These are phyloP conservation scores for Zizania latifolia DNA, from an alignment of 176 grass and related monocot genomes.

Conservation along the genomic window DNA sequence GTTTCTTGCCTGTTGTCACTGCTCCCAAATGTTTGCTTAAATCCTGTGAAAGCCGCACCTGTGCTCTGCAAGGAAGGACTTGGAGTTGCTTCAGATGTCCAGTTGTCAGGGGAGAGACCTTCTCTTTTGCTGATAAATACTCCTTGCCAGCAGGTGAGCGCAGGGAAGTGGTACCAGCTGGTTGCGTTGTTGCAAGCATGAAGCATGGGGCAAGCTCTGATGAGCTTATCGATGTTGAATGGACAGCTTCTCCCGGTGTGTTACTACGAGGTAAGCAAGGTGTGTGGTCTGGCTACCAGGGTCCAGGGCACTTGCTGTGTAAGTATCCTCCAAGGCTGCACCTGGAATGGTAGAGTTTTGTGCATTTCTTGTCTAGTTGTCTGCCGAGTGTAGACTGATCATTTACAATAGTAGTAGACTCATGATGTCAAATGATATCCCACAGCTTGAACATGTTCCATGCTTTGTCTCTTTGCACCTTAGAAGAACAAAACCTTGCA, in stretches of 20 bases:
- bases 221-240: not conserved
- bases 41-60: not conserved
- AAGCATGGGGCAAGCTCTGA: too few relatives aligned
- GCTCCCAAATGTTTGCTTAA: conserved; percentile 16
- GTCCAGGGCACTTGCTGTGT: not conserved
- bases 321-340: not conserved
- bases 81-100: not conserved
- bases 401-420: not conserved
- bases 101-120: not conserved
- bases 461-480: not conserved
- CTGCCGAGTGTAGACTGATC: too few relatives aligned
- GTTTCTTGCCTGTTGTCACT: conserved; percentile 1
- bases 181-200: not conserved
- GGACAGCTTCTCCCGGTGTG: not conserved
- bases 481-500: not conserved
- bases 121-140: not conserved
- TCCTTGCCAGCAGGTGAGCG: not conserved
- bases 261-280: not conserved
- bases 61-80: not conserved
- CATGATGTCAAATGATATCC: not conserved
- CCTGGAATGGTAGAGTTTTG: not conserved
- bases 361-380: not conserved
- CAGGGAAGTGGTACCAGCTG: not conserved
- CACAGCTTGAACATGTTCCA: not conserved
- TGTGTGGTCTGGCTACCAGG: not conserved